These are phyloP conservation scores for Spathaspora gorwiae DNA, from an alignment of 805 yeast genomes.

Conservation along the genomic window DNA sequence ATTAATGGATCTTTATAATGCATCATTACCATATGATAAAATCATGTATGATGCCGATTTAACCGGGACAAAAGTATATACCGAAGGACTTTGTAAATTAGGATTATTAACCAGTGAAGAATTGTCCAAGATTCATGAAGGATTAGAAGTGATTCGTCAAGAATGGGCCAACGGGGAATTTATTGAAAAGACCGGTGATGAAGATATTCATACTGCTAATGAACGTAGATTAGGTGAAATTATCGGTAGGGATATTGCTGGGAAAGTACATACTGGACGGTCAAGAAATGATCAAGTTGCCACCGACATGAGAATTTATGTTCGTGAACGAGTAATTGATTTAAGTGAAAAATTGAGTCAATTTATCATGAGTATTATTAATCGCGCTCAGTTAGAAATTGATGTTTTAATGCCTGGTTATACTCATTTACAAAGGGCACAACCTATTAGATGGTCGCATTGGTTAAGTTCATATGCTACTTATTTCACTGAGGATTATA, in stretches of 20 bases:
- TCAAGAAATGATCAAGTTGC: slow-evolving; percentile 98
- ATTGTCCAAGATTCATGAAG: slow-evolving; percentile 74
- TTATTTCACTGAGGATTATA: slow-evolving; percentile 84
- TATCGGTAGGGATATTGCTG: slow-evolving; percentile 89
- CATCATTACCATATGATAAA: slow-evolving; percentile 93
- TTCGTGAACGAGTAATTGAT: slow-evolving; percentile 71
- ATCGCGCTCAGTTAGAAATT: slow-evolving; percentile 80
- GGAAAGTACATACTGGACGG: slow-evolving; percentile 99
- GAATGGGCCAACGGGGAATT: slow-evolving; percentile 80
- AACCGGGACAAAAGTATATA: slow-evolving; percentile 90
- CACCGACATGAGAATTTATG: slow-evolving; percentile 95
- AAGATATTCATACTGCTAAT: slow-evolving; percentile 97
- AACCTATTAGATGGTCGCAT: slow-evolving; percentile 99
- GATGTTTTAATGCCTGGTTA: slow-evolving; percentile 97
- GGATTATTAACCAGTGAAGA: slow-evolving; percentile 73
- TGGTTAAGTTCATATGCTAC: slow-evolving; percentile 95
- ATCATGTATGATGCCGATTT: slow-evolving; percentile 92
- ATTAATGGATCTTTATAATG: slow-evolving; percentile 93
- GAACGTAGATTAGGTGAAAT: slow-evolving; percentile 96
- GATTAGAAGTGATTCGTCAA: slow-evolving; percentile 61
- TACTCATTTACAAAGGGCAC: slow-evolving; percentile 97
- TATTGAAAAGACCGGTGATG: slow-evolving; percentile 83
- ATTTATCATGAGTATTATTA: slow-evolving; percentile 63
- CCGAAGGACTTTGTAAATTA: slow-evolving; percentile 76
- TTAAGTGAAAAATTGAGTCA: slow-evolving; percentile 50